phyloP scores from a whole-genome alignment of 2,329 filamentous ascomycete genomes.

The Cladosporium sp. region DNA sequence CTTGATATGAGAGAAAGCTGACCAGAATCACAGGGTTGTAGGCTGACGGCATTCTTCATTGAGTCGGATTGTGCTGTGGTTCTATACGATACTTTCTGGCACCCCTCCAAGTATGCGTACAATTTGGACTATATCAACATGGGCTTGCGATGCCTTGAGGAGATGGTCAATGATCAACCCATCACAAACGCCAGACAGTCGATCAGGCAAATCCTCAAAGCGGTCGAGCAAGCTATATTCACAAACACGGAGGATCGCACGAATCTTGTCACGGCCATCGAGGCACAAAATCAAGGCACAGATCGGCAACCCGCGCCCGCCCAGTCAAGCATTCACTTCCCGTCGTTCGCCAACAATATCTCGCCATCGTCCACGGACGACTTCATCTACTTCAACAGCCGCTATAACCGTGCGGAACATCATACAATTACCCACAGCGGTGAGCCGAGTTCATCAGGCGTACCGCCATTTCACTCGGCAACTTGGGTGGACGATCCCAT shows the following conservation, averaged over 20 bases:
- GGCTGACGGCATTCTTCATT: slow-evolving; percentile 29
- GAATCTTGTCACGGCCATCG: background rate
- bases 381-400: slow-evolving; percentile 9
- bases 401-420: background rate
- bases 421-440: background rate
- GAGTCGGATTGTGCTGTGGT: slow-evolving; percentile 29
- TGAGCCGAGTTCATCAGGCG: background rate
- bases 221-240: slow-evolving; percentile 24
- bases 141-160: slow-evolving; percentile 22
- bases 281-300: background rate
- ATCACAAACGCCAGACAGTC: slow-evolving; percentile 19
- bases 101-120: slow-evolving; percentile 27
- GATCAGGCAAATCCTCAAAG: slow-evolving; percentile 18
- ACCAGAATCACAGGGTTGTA: background rate
- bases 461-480: background rate
- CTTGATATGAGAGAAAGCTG: too few species aligned
- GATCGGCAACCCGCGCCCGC: background rate
- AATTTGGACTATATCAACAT: slow-evolving; percentile 29
- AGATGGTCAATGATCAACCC: slow-evolving; percentile 23
- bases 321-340: background rate
- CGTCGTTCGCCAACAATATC: background rate
- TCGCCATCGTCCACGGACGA: slow-evolving; percentile 6
- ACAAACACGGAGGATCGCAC: background rate
- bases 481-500: slow-evolving; percentile 12
- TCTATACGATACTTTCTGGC: slow-evolving; percentile 26